Evolutionary conservation across 768 basidiomycete genomes (phyloP), one percentile per base, ranked within the genome.

Genomic region (Boletus fagicola): DNA sequence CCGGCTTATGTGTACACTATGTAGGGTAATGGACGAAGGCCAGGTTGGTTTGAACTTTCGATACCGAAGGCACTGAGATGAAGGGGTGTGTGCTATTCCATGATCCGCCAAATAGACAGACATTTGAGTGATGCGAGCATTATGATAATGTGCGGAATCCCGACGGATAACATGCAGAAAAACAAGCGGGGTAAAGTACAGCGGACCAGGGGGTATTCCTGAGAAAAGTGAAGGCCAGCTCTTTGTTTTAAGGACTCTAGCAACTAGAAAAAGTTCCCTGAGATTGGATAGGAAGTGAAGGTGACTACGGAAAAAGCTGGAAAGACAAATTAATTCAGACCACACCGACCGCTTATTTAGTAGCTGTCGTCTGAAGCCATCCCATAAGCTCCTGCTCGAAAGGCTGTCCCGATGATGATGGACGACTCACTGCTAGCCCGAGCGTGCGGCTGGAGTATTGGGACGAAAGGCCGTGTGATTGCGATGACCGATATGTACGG

Each of bases 371-470:
- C 72, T 74, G 70, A 52, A 73, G 69, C 67, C 71, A 74, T 56
- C 62, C 61, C 71, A 72, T 72, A 65, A 72, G 71, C 67, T 74
- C 73, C 30, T 71, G 73, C 61, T 54, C 71, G 55, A 72, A 73
- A 44, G 72, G 73, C 28, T 60, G 59, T 56, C 67, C 68, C 68
- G 72, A 69, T 69, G 67, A 66, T 63, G 72, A 71, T 67, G 62
- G 58, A 70, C 57, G 56, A 81, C 85, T 76, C 71, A 88, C 86
- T 72, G 80, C 80, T 73, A 85, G 80, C 69, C 88, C 86, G 75
- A 90, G 74, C 59, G 88, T 85, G 65, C 88, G 82, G 74, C 82
- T 88, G 62, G 88, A 86, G 69, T 86, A 84, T 72, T 88, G 87
- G n/a, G 83, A 81, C 38, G 86, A 83, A 56, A 89, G 77, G 54